Base-by-base conservation (phyloP, 352 stramenopile genomes). In the Thalassiosira hispida region DNA sequence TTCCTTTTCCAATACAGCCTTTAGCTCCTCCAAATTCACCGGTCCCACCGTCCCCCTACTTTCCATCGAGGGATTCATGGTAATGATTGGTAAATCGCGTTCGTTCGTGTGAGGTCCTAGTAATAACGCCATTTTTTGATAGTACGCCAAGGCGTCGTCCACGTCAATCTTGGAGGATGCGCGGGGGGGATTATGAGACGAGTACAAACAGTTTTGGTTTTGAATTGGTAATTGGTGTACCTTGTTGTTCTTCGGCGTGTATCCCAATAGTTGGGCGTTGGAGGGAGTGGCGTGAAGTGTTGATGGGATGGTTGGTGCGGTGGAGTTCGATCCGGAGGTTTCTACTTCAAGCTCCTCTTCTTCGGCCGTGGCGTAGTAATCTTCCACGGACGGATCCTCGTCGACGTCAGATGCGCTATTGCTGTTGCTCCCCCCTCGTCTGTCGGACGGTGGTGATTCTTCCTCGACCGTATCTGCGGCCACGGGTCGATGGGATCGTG, bases 111-210 rank as follows among this genome's bases (percentile, higher is more conserved):
- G 9, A 25, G 55, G 55, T 64, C 55, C 55, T 20, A 56, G 40
- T 11, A 68, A 18, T 8, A 27, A 9, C 3, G 31, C 16, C 33
- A 68, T 56, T 2, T 9, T 18, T 2, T 33, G 31, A 52, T 52
- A 31, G 18, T 52, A 8, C 2, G 8, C 2, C 1, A 57, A 29
- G 7, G 59, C 59, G 27, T 68, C 59, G 18, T 68, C 59, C 6
- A 68, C 29, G 27, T 68, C 59, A 5, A 68, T 60, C 40, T 68
- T 68, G 14, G 35, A n/a, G 25, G 27, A 51, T 29, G 33, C 25
- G 29, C 22, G 1, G 3, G 3, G 29, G 23, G 16, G 23, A 16
- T 52, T 27, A 25, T 11, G n/a, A 18, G 6, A 7, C 5, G 20
- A 18, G 22, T 62, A 31, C 11, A 25, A 22, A 9, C 14, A 60